These are phyloP conservation scores for Eucalyptus cloeziana DNA, from an alignment of 345 rosid species.

Conservation along the genomic window DNA sequence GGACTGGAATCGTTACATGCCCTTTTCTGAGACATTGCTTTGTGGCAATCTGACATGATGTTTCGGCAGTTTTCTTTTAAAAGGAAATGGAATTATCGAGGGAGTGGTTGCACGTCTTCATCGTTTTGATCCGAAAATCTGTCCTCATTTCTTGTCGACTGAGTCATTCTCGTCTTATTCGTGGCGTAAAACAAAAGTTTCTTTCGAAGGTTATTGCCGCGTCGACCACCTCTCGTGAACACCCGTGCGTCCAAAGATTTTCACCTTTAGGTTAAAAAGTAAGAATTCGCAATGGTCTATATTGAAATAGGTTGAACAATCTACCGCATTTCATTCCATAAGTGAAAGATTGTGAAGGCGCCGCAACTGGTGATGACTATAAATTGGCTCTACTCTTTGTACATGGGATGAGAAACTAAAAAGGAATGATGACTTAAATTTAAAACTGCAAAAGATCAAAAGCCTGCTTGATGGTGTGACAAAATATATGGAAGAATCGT, in stretches of 20 bases:
- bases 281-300: background rate
- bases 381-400: background rate
- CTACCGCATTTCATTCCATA: background rate
- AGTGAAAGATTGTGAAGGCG: background rate
- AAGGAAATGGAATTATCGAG: background rate
- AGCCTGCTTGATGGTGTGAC: background rate
- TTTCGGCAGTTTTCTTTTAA: background rate
- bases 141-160: background rate
- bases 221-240: background rate
- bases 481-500: background rate
- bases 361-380: background rate
- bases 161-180: background rate
- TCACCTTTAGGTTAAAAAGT: background rate
- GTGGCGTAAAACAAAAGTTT: background rate
- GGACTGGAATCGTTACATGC: background rate
- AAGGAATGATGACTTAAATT: background rate
- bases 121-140: background rate
- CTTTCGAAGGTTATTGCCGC: background rate
- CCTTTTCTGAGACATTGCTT: background rate
- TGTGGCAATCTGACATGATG: background rate
- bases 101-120: background rate
- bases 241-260: background rate
- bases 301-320: background rate
- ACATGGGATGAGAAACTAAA: background rate
- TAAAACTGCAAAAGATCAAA: background rate